These are phyloP conservation scores for Candida dubliniensis DNA, from an alignment of 1,139 yeast genomes.

Conservation along the genomic window DNA sequence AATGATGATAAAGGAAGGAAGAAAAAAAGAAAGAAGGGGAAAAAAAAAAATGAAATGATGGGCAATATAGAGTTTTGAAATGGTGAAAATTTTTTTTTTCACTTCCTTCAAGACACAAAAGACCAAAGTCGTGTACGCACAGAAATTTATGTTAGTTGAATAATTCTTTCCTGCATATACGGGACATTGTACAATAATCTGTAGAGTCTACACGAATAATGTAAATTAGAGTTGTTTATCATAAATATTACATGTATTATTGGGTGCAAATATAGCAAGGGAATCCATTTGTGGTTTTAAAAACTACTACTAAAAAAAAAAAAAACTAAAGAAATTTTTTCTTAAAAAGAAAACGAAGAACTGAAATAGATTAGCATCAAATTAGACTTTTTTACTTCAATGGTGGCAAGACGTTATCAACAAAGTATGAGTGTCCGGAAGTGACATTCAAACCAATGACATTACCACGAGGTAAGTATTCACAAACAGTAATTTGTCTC, in stretches of 20 bases:
- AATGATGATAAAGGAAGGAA: conserved; percentile 26
- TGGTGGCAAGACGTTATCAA: conserved; percentile 51
- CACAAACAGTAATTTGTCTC: conserved; percentile 67
- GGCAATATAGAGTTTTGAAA: conserved; percentile 12
- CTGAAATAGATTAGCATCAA: neutral
- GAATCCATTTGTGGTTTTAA: too few relatives aligned
- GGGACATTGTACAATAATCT: neutral
- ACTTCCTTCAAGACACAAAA: neutral
- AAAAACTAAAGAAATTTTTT: too few relatives aligned
- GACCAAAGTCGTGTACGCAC: conserved; percentile 1
- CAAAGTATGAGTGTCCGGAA: conserved; percentile 44
- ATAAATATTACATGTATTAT: too few relatives aligned
- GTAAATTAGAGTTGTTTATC: too few relatives aligned
- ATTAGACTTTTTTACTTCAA: conserved; percentile 7
- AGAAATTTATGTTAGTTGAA: neutral
- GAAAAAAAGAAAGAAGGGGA: conserved; percentile 23
- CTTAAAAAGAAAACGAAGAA: neutral
- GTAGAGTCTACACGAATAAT: too few relatives aligned
- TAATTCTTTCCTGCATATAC: neutral
- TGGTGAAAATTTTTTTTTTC: conserved; percentile 1
- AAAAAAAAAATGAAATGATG: conserved; percentile 13
- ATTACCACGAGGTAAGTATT: conserved; percentile 64
- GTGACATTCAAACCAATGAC: conserved; percentile 36
- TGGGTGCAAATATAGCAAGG: too few relatives aligned
- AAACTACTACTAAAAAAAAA: too few relatives aligned